A percentile compares a stretch with the other conserved stretches of the same genome.
Conservation (phyloP, 2,329 filamentous ascomycete genomes). For the Passalora sequoiae region DNA sequence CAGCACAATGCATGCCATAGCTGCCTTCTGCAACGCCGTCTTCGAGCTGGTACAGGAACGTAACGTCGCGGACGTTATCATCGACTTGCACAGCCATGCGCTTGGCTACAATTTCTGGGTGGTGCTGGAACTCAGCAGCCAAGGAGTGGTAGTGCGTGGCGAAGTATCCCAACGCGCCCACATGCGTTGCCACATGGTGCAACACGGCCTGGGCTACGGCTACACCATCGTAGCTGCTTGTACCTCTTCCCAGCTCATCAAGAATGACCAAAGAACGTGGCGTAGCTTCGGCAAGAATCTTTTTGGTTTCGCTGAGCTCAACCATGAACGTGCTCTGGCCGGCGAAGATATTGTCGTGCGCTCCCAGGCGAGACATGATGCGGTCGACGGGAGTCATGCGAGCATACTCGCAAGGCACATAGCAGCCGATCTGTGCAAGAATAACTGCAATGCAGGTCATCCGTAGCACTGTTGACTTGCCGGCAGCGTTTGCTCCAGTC, state of each 20-base stretch:
- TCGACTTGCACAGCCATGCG: constrained; percentile 96
- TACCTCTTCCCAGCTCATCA: constrained; percentile 91
- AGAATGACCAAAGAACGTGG: constrained; percentile 92
- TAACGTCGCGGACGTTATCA: constrained; percentile 75
- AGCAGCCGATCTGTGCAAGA: constrained; percentile 93
- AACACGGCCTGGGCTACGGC: constrained; percentile 94
- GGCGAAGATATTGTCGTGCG: constrained; percentile 98
- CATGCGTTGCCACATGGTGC: constrained; percentile 90
- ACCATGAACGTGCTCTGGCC: constrained; percentile 98
- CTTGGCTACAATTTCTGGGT: constrained; percentile 79
- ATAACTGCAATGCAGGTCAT: constrained; percentile 98
- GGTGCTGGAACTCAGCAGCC: constrained; percentile 80
- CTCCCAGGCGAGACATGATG: constrained; percentile 96
- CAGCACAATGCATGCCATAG: constrained; percentile 98
- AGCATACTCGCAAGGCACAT: constrained; percentile 78
- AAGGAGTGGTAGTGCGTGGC: constrained; percentile 96
- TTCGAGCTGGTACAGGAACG: constrained; percentile 92
- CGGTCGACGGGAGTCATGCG: constrained; percentile 85
- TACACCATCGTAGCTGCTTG: constrained; percentile 91
- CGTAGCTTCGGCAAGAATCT: constrained; percentile 91
- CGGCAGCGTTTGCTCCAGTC: constrained; percentile 93
- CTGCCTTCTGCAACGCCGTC: constrained; percentile 90
- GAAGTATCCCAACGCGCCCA: constrained; percentile 93
- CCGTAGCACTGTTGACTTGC: constrained; percentile 90
- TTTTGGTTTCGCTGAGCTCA: constrained; percentile 94